phyloP scores from a whole-genome alignment of 192 early-diverging fungal species.

The Backusella mclennaniae region DNA sequence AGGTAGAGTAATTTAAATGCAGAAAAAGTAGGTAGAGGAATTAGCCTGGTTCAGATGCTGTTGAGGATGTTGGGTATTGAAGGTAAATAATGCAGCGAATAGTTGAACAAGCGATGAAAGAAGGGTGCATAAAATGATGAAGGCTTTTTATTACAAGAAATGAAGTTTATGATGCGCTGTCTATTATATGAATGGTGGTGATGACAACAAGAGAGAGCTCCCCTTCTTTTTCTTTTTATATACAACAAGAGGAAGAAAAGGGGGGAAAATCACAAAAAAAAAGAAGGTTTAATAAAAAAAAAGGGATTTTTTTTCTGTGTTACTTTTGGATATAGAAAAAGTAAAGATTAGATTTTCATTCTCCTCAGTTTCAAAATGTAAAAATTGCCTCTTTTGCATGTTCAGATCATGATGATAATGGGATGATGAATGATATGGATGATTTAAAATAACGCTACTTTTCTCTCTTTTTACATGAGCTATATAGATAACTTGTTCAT shows the following conservation, averaged over 20 bases:
- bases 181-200: not conserved
- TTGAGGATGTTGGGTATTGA: not conserved
- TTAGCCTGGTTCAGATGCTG: not conserved
- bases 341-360: not conserved
- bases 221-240: not conserved
- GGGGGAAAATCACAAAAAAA: not conserved
- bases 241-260: not conserved
- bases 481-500: not conserved
- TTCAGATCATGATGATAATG: not conserved
- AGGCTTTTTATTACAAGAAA: not conserved
- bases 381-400: not conserved
- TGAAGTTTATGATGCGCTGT: not conserved
- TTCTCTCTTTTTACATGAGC: not conserved
- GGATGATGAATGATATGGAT: not conserved
- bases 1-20: not conserved
- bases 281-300: not conserved
- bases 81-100: not conserved
- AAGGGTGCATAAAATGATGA: not conserved
- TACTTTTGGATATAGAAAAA: not conserved
- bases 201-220: not conserved
- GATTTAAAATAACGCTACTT: not conserved
- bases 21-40: not conserved
- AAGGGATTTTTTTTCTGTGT: not conserved
- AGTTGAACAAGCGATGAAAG: not conserved
- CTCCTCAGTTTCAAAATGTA: conserved; percentile 2